Conservation (phyloP, 441 rosid genomes). For the Bocquillonia castaneifolia region DNA sequence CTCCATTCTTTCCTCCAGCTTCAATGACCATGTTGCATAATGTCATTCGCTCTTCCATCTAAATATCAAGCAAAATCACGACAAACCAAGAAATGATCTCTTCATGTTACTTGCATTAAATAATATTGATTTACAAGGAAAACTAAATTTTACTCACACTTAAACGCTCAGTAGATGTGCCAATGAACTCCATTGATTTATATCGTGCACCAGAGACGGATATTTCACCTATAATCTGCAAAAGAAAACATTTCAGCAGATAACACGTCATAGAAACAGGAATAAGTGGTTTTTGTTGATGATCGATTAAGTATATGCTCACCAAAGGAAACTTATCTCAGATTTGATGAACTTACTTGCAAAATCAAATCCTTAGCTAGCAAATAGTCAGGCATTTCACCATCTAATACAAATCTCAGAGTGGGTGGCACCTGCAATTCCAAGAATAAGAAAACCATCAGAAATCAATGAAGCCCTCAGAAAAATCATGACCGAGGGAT, state of each 20-base stretch:
- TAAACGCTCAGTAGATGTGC: conserved; percentile 80
- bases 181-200: conserved; percentile 92
- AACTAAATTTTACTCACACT: conserved; percentile 41
- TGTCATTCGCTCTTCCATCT: conserved; percentile 99
- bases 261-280: conserved; percentile 4
- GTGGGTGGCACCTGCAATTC: conserved; percentile 43
- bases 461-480: too few relatives aligned
- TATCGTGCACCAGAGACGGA: conserved; percentile 93
- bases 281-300: not conserved
- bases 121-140: not conserved
- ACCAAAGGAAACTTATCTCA: conserved; percentile 1
- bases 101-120: too few relatives aligned
- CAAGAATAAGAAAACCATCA: conserved; percentile 1
- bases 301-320: not conserved
- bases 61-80: conserved; percentile 17
- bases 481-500: not conserved
- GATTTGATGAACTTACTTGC: conserved; percentile 50
- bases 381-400: conserved; percentile 84
- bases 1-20: conserved; percentile 97
- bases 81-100: conserved; percentile 9
- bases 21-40: conserved; percentile 94
- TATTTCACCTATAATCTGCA: conserved; percentile 93
- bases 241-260: not conserved
- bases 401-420: conserved; percentile 85
- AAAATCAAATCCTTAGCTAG: conserved; percentile 93